A percentile compares a stretch with the other conserved stretches of the same genome.
Conservation (phyloP, 306 rosid species). For the Acmispon strigosus region DNA sequence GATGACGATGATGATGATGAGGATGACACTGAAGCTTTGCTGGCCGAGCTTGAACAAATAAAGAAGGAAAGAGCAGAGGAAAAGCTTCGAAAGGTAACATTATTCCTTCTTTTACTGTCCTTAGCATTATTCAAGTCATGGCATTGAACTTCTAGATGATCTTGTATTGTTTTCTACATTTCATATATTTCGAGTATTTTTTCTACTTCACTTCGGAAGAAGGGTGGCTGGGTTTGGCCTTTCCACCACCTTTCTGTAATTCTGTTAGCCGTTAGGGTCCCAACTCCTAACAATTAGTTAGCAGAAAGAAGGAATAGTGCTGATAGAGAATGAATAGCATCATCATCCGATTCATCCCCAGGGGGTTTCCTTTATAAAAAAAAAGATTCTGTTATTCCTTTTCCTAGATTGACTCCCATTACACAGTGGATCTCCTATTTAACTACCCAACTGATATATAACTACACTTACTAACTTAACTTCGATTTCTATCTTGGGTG, state of each 20-base stretch:
- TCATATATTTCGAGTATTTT: not conserved
- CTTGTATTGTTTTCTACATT: not conserved
- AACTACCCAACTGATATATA: too few species aligned
- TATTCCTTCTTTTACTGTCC: not conserved
- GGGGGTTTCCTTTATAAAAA: too few species aligned
- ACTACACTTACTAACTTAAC: too few species aligned
- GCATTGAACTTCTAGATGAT: not conserved
- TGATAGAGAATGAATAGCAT: too few species aligned
- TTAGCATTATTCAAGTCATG: not conserved
- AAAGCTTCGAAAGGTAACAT: conserved; percentile 70
- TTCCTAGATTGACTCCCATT: too few species aligned
- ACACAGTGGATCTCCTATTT: too few species aligned
- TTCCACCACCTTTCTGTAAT: not conserved
- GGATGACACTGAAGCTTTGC: conserved; percentile 83
- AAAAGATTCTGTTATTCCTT: too few species aligned
- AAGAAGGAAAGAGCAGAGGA: conserved; percentile 96
- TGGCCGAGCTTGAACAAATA: conserved; percentile 97
- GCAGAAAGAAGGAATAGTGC: too few species aligned
- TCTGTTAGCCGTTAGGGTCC: too few species aligned
- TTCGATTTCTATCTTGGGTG: too few species aligned
- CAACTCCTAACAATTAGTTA: too few species aligned
- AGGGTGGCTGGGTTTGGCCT: not conserved
- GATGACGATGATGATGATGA: conserved; percentile 53
- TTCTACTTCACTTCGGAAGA: not conserved
- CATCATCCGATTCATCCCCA: too few species aligned